A percentile compares a stretch with the other conserved stretches of the same genome.
Evolutionary conservation across 305 asterid genomes (phyloP).

Genomic region (Withania somnifera): DNA sequence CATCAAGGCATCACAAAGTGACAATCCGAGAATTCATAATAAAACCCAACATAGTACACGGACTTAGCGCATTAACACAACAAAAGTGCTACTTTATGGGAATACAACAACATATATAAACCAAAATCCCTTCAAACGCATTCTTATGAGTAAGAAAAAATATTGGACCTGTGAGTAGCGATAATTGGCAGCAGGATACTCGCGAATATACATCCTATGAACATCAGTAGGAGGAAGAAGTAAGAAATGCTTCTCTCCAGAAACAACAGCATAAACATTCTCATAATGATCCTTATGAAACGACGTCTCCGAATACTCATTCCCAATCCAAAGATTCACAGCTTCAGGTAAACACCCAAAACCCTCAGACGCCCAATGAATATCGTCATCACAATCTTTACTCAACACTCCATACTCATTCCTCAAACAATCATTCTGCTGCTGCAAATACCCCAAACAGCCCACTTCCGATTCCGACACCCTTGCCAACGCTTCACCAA

Average conservation of each 20-base stretch:
- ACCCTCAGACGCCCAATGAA: constrained; percentile 72
- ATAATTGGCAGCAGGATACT: constrained; percentile 63
- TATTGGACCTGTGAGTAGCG: constrained; percentile 23
- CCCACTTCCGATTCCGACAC: constrained; percentile 25
- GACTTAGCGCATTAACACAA: not conserved
- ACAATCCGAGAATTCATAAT: not conserved
- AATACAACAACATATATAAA: not conserved
- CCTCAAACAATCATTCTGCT: constrained; percentile 88
- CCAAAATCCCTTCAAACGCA: not conserved
- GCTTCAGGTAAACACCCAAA: constrained; percentile 78
- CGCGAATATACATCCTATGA: constrained; percentile 73
- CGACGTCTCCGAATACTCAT: constrained; percentile 51
- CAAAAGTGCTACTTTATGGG: not conserved
- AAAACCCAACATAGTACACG: not conserved
- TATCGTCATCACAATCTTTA: constrained; percentile 49
- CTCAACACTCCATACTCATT: constrained; percentile 52
- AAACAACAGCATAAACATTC: constrained; percentile 70
- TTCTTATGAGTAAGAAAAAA: not conserved
- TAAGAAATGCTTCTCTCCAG: constrained; percentile 70
- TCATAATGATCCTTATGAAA: constrained; percentile 89
- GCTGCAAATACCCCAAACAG: constrained; percentile 57
- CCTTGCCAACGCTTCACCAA: constrained; percentile 39
- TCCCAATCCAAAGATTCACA: constrained; percentile 81
- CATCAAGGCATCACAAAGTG: not conserved
- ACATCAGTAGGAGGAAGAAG: constrained; percentile 84